Conservation (phyloP, 2,329 filamentous ascomycete species). For the Fusarium pseudograminearum region DNA sequence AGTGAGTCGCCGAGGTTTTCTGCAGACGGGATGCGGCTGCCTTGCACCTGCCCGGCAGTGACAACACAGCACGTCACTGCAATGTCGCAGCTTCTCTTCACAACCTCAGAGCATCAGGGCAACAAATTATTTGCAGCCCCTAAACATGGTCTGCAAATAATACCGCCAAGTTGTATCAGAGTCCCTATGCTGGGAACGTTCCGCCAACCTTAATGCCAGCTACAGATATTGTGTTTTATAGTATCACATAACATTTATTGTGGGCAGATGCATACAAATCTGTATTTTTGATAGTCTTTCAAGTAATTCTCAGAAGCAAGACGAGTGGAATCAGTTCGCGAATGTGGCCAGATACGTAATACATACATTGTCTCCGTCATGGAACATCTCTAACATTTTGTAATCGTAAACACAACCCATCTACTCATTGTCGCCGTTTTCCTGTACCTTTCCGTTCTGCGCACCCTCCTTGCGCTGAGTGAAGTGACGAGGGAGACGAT, state of each 20-base stretch:
- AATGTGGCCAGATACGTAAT: neutral
- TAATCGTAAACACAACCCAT: neutral
- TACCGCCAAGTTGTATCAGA: accelerated
- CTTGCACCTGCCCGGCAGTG: constrained; percentile 15
- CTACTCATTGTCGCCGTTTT: constrained; percentile 19
- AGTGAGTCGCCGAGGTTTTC: neutral
- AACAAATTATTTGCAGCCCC: neutral
- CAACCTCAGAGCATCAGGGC: neutral
- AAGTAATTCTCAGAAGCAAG: constrained; percentile 17
- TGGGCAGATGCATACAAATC: neutral
- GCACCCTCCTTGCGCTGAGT: constrained; percentile 37
- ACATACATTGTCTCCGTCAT: neutral
- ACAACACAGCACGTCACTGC: neutral
- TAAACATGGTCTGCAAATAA: neutral
- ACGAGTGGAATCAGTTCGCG: constrained; percentile 33
- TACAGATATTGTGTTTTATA: neutral
- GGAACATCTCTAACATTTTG: neutral
- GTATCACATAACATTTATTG: neutral
- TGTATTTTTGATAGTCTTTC: neutral
- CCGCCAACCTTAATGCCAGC: too few relatives aligned
- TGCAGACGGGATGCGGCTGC: neutral
- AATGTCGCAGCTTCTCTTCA: neutral
- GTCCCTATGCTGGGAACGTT: neutral
- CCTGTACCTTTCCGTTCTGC: neutral
- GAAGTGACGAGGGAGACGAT: constrained; percentile 64